Percentiles rank a stretch among this genome's conserved stretches.
Conservation (phyloP, 306 rosid species). For the Mimosa bimucronata region DNA sequence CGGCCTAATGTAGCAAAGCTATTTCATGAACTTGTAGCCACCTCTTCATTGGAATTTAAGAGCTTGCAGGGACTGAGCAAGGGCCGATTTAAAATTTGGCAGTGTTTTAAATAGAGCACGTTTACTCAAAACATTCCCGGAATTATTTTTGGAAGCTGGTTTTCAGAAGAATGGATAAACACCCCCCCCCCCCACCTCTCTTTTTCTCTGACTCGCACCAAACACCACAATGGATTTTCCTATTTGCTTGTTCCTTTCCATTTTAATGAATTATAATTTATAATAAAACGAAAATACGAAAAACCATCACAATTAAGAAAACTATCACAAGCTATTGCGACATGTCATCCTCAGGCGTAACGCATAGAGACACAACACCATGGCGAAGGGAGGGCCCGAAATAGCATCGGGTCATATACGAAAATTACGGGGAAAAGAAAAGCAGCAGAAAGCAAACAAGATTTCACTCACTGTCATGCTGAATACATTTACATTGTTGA, state of each 20-base stretch:
- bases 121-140: neutral
- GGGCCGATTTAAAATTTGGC: neutral
- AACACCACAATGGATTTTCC: neutral
- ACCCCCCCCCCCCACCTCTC: no score
- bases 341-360: neutral
- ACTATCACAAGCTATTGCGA: neutral
- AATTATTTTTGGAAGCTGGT: neutral
- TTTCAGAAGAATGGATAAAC: neutral
- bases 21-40: neutral
- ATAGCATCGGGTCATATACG: neutral
- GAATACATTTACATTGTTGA: slow-evolving; percentile 42
- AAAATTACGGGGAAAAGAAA: neutral
- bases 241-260: neutral
- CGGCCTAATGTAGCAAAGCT: neutral
- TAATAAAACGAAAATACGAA: neutral
- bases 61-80: neutral
- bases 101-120: neutral
- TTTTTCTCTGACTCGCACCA: no score
- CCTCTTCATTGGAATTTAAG: neutral
- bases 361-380: neutral
- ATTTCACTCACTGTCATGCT: slow-evolving; percentile 41
- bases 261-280: neutral
- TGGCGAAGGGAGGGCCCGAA: neutral
- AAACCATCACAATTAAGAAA: neutral
- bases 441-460: slow-evolving; percentile 10